phyloP scores from a whole-genome alignment of 768 basidiomycete genomes.

The Trametes maxima region DNA sequence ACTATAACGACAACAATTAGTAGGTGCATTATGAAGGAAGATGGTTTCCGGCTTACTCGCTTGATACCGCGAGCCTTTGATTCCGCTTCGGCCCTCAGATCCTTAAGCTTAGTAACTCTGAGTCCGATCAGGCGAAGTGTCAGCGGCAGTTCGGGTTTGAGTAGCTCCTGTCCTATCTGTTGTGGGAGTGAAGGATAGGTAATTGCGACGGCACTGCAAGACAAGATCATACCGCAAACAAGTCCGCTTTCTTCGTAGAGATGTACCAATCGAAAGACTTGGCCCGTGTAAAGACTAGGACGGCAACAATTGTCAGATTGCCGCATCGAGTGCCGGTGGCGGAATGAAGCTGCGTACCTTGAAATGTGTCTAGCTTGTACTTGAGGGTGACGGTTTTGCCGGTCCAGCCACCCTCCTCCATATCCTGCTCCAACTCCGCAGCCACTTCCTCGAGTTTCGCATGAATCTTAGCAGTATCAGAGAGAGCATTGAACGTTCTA shows the following conservation, averaged over 20 bases:
- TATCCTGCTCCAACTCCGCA: slow-evolving; percentile 77
- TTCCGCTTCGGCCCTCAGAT: slow-evolving; percentile 56
- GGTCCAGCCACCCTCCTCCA: slow-evolving; percentile 77
- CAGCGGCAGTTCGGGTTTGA: slow-evolving; percentile 79
- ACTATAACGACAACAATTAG: slow-evolving; percentile 41
- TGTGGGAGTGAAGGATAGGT: background rate
- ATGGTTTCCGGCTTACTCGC: slow-evolving; percentile 49
- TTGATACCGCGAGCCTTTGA: slow-evolving; percentile 61
- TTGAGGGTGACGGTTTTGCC: slow-evolving; percentile 91
- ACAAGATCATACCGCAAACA: slow-evolving; percentile 60
- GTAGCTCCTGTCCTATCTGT: slow-evolving; percentile 79
- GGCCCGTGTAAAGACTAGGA: slow-evolving; percentile 76
- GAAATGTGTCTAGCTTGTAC: slow-evolving; percentile 89
- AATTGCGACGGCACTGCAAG: background rate
- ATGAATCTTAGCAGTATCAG: slow-evolving; percentile 66
- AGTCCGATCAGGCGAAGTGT: slow-evolving; percentile 86
- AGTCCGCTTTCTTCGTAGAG: slow-evolving; percentile 74
- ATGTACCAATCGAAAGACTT: slow-evolving; percentile 79
- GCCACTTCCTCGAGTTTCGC: slow-evolving; percentile 81
- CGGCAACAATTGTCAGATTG: background rate
- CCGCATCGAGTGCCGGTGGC: background rate
- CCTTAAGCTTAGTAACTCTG: slow-evolving; percentile 86
- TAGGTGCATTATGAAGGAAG: background rate
- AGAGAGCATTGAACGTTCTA: slow-evolving; percentile 78
- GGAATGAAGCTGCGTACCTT: slow-evolving; percentile 48